A percentile compares a stretch with the other conserved stretches of the same genome.
These are phyloP conservation scores for Solanum pennellii DNA, from an alignment of 257 asterid genomes.

Conservation along the genomic window DNA sequence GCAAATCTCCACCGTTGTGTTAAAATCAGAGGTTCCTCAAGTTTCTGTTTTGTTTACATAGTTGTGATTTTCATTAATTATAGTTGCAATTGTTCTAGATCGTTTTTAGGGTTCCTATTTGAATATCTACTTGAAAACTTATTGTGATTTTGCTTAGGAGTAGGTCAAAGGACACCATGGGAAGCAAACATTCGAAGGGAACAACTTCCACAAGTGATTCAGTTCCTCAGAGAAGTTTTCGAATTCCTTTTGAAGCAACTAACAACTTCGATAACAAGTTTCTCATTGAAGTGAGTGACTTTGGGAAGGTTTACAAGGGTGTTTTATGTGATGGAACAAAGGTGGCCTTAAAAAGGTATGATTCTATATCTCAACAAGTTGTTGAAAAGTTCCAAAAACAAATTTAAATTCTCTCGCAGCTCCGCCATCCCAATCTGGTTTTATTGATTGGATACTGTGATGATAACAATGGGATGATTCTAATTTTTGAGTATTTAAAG, in stretches of 20 bases:
- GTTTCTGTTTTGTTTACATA: background rate
- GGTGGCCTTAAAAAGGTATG: background rate
- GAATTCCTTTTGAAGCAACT: background rate
- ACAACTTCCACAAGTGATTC: background rate
- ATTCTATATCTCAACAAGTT: rapidly evolving
- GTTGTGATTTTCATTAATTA: background rate
- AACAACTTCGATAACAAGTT: background rate
- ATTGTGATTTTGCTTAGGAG: background rate
- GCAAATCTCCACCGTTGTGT: background rate
- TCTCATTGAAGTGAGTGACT: background rate
- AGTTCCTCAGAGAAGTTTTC: background rate
- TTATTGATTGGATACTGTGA: background rate
- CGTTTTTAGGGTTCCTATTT: no score
- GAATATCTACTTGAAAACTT: no score
- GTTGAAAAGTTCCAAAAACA: background rate
- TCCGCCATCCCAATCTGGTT: background rate
- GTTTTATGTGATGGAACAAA: background rate
- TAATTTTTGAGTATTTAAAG: background rate
- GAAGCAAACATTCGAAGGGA: no score
- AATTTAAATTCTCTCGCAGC: background rate
- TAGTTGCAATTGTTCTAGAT: background rate
- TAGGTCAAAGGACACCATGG: background rate
- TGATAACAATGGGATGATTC: background rate
- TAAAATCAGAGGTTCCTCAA: background rate
- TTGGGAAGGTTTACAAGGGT: background rate